These are phyloP conservation scores for Pythium insidiosum DNA, from an alignment of 352 stramenopile species.

Conservation along the genomic window DNA sequence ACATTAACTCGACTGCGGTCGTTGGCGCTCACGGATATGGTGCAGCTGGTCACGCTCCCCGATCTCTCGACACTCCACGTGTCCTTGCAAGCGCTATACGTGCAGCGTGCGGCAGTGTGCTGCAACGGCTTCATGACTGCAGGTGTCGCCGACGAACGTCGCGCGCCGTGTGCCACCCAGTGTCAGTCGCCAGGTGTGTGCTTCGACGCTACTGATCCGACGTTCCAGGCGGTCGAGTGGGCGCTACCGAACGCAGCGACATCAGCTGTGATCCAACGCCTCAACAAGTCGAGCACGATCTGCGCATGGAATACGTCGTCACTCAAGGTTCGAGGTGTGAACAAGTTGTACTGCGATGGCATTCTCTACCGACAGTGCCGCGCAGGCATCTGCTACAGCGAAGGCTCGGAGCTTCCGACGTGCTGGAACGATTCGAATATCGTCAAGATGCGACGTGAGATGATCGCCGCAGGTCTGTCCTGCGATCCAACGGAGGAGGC, in stretches of 20 bases:
- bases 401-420: background rate
- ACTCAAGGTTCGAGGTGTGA: no score
- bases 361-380: background rate
- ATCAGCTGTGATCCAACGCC: no score
- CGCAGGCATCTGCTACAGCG: slow-evolving; percentile 5
- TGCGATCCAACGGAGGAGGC: slow-evolving; percentile 16
- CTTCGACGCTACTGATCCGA: no score
- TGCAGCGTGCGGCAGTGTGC: slow-evolving; percentile 3
- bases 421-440: background rate
- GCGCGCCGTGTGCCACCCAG: no score
- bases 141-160: background rate
- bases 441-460: background rate
- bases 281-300: no score
- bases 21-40: slow-evolving; percentile 2
- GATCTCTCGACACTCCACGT: background rate
- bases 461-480: slow-evolving; percentile 1
- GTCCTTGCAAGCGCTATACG: slow-evolving; percentile 4
- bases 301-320: no score
- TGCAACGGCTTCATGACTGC: slow-evolving; percentile 15
- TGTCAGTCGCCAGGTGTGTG: no score
- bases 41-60: background rate
- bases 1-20: slow-evolving; percentile 6
- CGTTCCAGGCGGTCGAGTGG: no score
- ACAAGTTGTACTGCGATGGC: no score
- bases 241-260: no score